These are phyloP conservation scores for Pyrenochaeta sp. DNA, from an alignment of 2,329 filamentous ascomycete species.

Conservation along the genomic window DNA sequence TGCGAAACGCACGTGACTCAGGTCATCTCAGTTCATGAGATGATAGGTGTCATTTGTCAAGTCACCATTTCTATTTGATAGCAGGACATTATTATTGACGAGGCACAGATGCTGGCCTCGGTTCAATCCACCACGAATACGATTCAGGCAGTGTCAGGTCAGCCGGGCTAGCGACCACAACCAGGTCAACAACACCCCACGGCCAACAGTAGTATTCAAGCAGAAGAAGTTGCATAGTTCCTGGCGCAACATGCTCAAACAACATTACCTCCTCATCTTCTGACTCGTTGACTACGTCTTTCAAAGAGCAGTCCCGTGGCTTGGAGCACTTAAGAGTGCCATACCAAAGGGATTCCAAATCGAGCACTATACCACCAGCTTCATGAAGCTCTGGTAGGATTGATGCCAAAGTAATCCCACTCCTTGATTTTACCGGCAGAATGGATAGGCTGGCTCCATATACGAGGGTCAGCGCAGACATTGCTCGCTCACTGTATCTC, in stretches of 20 bases:
- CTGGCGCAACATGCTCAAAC: not conserved
- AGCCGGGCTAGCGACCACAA: not conserved
- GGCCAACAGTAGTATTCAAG: not conserved
- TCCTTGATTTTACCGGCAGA: slow-evolving; percentile 1
- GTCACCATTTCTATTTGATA: not conserved
- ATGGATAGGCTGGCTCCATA: slow-evolving; percentile 5
- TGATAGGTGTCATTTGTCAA: not conserved
- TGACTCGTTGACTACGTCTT: not conserved
- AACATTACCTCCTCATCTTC: too few species aligned
- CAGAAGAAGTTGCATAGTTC: not conserved
- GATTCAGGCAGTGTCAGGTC: not conserved
- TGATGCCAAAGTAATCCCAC: not conserved
- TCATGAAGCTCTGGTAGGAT: not conserved
- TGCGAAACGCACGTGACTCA: slow-evolving; percentile 36
- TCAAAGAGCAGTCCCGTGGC: not conserved
- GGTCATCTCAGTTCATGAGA: not conserved
- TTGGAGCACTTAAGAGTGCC: not conserved
- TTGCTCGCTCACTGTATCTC: not conserved
- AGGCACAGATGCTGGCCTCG: not conserved
- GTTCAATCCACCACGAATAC: not conserved
- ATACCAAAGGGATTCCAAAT: not conserved
- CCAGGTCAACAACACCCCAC: not conserved
- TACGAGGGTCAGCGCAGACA: slow-evolving; percentile 2
- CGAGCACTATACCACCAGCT: not conserved
- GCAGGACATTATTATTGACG: not conserved